A percentile compares a stretch with the other conserved stretches of the same genome.
These are phyloP conservation scores for Venturia aucupariae DNA, from an alignment of 2,329 filamentous ascomycete species.

Conservation along the genomic window DNA sequence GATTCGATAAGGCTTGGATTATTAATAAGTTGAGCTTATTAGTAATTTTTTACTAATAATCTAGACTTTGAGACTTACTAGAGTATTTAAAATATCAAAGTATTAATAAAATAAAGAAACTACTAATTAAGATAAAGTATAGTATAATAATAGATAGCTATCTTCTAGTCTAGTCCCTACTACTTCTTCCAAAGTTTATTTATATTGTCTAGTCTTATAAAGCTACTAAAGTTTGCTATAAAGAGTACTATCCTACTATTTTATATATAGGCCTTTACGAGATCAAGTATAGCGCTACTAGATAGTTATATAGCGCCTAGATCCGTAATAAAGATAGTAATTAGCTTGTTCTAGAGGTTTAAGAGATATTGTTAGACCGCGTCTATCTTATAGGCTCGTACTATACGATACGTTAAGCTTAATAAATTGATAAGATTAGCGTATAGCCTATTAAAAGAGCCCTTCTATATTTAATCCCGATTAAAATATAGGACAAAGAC, in stretches of 20 bases:
- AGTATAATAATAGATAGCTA: conserved; percentile 1
- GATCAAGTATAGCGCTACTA: neutral
- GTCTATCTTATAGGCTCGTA: neutral
- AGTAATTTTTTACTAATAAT: too few relatives aligned
- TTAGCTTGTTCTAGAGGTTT: neutral
- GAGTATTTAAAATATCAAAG: too few relatives aligned
- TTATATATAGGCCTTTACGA: neutral
- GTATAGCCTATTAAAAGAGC: conserved; percentile 8
- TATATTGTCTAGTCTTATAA: neutral
- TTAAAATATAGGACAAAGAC: neutral
- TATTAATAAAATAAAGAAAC: neutral
- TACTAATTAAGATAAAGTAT: conserved; percentile 5
- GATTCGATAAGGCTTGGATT: too few relatives aligned
- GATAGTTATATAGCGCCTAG: neutral
- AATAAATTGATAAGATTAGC: neutral
- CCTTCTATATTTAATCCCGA: conserved; percentile 1
- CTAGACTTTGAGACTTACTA: too few relatives aligned
- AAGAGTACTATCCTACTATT: neutral
- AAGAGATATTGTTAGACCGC: neutral
- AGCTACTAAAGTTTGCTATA: conserved; percentile 6
- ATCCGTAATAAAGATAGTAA: neutral
- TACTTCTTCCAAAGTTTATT: conserved; percentile 1
- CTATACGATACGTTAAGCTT: neutral
- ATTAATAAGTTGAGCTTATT: too few relatives aligned
- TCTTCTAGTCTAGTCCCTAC: conserved; percentile 10